Evolutionary conservation across 257 asterid species (phyloP).

Genomic region (Mitragyna speciosa): DNA sequence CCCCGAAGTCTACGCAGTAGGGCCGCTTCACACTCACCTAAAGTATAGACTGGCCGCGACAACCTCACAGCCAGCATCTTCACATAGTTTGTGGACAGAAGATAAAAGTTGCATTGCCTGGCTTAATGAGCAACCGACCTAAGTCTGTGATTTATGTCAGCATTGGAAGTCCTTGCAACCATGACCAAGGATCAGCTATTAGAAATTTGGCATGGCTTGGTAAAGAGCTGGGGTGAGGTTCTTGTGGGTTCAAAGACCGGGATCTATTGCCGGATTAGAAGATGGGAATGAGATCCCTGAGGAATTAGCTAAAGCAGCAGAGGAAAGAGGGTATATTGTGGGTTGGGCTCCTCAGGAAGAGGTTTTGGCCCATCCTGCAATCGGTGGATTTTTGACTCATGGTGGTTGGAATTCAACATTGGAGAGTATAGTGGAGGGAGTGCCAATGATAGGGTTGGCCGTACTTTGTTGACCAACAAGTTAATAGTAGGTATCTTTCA

Average conservation of each 20-base stretch:
- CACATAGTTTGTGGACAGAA: slow-evolving; percentile 34
- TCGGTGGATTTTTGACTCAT: slow-evolving; percentile 38
- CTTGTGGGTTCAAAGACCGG: slow-evolving; percentile 31
- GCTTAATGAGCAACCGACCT: slow-evolving; percentile 25
- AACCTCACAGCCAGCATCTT: slow-evolving; percentile 12
- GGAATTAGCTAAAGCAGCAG: slow-evolving; percentile 16
- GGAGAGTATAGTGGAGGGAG: slow-evolving; percentile 35
- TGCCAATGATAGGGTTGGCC: slow-evolving; percentile 43
- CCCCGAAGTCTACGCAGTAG: slow-evolving; percentile 55
- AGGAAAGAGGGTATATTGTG: slow-evolving; percentile 25
- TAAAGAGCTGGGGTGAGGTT: slow-evolving; percentile 28
- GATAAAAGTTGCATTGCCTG: slow-evolving; percentile 26
- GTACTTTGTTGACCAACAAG: slow-evolving; percentile 41
- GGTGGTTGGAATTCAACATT: slow-evolving; percentile 38
- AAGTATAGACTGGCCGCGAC: slow-evolving; percentile 19
- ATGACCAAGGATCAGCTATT: slow-evolving; percentile 17
- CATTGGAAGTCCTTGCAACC: slow-evolving; percentile 26
- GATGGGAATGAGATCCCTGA: slow-evolving; percentile 1
- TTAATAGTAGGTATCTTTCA: slow-evolving; percentile 45
- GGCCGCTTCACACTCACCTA: slow-evolving; percentile 64
- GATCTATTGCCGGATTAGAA: slow-evolving; percentile 12
- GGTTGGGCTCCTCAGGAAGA: slow-evolving; percentile 35
- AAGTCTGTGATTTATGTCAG: slow-evolving; percentile 37
- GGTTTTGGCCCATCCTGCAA: slow-evolving; percentile 22
- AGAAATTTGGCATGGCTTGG: slow-evolving; percentile 33